Percentiles rank a stretch among this genome's conserved stretches.
Conservation (phyloP, 768 basidiomycete genomes). For the Baorangia bicolor region DNA sequence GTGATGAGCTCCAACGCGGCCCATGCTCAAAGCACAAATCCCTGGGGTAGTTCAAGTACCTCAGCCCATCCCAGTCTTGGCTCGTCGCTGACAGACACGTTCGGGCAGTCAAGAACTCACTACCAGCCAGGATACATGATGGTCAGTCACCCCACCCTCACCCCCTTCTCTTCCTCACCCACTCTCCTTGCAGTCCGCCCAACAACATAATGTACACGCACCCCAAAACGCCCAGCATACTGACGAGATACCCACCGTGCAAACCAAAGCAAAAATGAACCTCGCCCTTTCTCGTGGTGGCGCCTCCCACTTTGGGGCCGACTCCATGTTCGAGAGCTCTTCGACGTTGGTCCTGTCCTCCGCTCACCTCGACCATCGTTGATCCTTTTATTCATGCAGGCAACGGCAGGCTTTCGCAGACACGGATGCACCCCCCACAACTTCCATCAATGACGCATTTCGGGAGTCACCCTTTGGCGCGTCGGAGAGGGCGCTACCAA, state of each 20-base stretch:
- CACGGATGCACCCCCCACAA: slow-evolving; percentile 79
- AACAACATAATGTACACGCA: slow-evolving; percentile 56
- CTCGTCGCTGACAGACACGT: slow-evolving; percentile 60
- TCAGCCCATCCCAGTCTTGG: slow-evolving; percentile 40
- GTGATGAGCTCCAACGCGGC: slow-evolving; percentile 19
- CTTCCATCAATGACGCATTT: slow-evolving; percentile 73
- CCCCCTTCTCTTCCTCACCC: neutral
- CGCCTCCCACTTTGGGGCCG: slow-evolving; percentile 74
- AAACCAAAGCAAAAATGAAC: slow-evolving; percentile 80
- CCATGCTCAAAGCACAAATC: slow-evolving; percentile 48
- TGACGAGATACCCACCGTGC: slow-evolving; percentile 73
- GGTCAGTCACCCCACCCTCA: slow-evolving; percentile 42
- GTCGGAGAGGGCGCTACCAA: slow-evolving; percentile 23
- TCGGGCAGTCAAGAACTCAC: slow-evolving; percentile 70
- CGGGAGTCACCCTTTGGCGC: slow-evolving; percentile 43
- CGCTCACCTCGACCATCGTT: neutral
- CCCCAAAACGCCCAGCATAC: slow-evolving; percentile 60
- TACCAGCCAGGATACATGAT: slow-evolving; percentile 82
- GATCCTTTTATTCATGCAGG: slow-evolving; percentile 30
- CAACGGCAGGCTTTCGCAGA: slow-evolving; percentile 65
- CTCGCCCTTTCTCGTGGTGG: slow-evolving; percentile 61
- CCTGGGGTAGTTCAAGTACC: slow-evolving; percentile 53
- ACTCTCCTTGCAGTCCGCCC: slow-evolving; percentile 47
- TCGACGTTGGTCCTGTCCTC: slow-evolving; percentile 20
- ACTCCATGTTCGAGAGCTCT: slow-evolving; percentile 81